Evolutionary conservation across 805 yeast genomes (phyloP), one percentile per base, ranked within the genome.

Genomic region (Yarrowia divulgata): DNA sequence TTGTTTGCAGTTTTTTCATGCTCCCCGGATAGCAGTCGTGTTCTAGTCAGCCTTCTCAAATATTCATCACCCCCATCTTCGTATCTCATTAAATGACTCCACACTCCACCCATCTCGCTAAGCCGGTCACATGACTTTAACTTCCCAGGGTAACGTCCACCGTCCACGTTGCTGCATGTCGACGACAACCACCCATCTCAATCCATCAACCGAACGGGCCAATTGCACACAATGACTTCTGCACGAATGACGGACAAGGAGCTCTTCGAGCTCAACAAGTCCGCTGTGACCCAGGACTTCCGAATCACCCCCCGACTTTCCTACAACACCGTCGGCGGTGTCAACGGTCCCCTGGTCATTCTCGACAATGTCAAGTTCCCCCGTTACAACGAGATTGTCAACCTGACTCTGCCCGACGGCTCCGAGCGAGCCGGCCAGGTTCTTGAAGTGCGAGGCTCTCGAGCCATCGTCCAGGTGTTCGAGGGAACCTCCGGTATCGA

Each of bases 401-500:
- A 93, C 80, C 85, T 95, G 77, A 96, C 99, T 12, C 85, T 95
- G 71, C 99, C 99, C 62, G 99, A 96, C 79, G 99, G 99, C 12
- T 81, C 95, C 23, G 82, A 84, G 64, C 90, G 99, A 82, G 97
- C 97, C 70, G 99, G 99, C 77, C 98, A 95, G 81, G 99, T 95
- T 32, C 86, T 95, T 77, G 99, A 95, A 82, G 98, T 96, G 70
- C 90, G 96, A 81, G 99, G 99, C 72, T 88, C 90, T 76, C 90
- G 95, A 79, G 99, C 99, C 69, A 88, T 95, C 80, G 99, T 95
- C 67, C 99, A 95, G 85, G 99, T 95, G 64, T 95, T 95, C 78
- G 98, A 95, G 83, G 99, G 99, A 77, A 95, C 99, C 67, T 90
- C 97, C 6, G 99, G 99, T 77, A 91, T 95, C 75, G 99, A 95